phyloP scores from a whole-genome alignment of 2,329 filamentous ascomycete genomes.

The Lojkania enalia region DNA sequence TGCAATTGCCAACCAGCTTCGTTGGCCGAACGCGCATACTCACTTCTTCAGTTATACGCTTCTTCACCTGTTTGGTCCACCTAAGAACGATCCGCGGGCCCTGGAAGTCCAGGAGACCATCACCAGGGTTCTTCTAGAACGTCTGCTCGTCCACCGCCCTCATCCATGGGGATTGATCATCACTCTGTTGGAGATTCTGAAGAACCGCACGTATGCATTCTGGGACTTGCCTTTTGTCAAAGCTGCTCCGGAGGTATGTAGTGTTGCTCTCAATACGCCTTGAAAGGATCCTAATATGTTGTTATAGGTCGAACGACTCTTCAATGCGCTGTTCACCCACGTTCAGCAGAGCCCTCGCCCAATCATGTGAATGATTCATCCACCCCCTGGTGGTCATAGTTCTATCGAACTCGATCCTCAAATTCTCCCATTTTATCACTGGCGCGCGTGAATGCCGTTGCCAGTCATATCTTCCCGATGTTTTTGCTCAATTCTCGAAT shows the following conservation, averaged over 20 bases:
- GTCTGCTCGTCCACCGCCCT: constrained; percentile 83
- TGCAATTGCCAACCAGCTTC: constrained; percentile 87
- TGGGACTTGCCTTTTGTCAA: constrained; percentile 94
- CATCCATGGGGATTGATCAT: constrained; percentile 95
- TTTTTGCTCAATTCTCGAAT: constrained; percentile 28
- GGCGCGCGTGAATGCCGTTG: too few relatives aligned
- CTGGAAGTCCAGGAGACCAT: constrained; percentile 90
- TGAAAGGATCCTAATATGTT: constrained; percentile 11
- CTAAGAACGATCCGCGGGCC: constrained; percentile 62
- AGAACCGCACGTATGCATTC: constrained; percentile 88
- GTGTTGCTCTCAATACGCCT: constrained; percentile 5
- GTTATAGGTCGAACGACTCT: constrained; percentile 50
- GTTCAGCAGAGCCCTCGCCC: constrained; percentile 52
- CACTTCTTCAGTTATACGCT: constrained; percentile 89
- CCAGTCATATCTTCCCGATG: too few relatives aligned
- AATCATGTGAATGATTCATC: constrained; percentile 28
- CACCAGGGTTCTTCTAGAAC: constrained; percentile 83
- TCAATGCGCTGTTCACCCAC: constrained; percentile 51
- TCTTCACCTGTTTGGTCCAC: constrained; percentile 74
- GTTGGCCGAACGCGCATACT: constrained; percentile 86
- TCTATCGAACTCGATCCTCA: constrained; percentile 10
- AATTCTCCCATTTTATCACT: too few relatives aligned
- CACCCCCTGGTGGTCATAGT: too few relatives aligned
- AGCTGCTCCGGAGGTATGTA: constrained; percentile 72
- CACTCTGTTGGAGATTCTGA: constrained; percentile 84